Conservation (phyloP, 2,329 filamentous ascomycete species). For the Hirsutella thompsonii region DNA sequence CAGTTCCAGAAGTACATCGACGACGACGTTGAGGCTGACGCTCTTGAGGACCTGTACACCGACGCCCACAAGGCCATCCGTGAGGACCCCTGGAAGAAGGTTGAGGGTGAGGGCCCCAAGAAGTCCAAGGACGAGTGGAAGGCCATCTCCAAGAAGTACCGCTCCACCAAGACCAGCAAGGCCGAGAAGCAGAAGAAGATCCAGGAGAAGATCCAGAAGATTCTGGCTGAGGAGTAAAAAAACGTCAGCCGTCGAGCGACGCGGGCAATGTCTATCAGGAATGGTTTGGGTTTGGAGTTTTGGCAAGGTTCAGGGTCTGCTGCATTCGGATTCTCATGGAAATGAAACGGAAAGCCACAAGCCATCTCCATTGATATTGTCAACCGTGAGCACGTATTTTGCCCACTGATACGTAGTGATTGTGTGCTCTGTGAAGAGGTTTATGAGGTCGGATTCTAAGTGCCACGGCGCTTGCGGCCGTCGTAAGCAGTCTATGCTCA, state of each 20-base stretch:
- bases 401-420: no score
- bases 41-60: conserved; percentile 89
- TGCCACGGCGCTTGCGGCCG: no score
- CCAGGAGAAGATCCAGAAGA: conserved; percentile 81
- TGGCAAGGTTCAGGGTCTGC: conserved; percentile 18
- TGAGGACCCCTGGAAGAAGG: conserved; percentile 96
- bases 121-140: conserved; percentile 98
- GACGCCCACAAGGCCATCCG: conserved; percentile 96
- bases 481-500: no score
- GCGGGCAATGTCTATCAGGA: conserved; percentile 4
- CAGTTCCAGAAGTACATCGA: conserved; percentile 99
- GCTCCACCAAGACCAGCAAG: conserved; percentile 62
- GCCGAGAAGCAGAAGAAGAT: conserved; percentile 73
- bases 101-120: conserved; percentile 59
- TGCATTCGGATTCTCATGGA: conserved; percentile 18
- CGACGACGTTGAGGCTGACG: conserved; percentile 90
- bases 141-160: conserved; percentile 87
- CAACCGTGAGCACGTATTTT: no score
- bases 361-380: background rate
- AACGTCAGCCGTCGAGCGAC: conserved; percentile 3
- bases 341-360: conserved; percentile 16
- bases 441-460: no score
- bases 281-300: conserved; percentile 25
- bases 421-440: no score
- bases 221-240: conserved; percentile 41